Evolutionary conservation across 257 asterid genomes (phyloP).

Genomic region (Linaria vulgaris): DNA sequence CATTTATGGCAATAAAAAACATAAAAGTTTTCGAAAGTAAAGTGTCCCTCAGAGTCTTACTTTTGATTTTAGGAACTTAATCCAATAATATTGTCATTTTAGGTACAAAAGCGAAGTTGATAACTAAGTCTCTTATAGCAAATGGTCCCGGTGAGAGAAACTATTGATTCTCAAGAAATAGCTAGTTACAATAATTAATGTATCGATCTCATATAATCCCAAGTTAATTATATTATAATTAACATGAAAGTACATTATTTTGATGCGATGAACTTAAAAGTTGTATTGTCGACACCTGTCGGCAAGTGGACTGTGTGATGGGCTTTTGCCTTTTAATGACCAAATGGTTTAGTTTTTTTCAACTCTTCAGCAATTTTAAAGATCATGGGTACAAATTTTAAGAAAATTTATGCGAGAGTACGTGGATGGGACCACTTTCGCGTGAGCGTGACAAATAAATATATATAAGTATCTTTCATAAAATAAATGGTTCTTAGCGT

Average conservation of each 20-base stretch:
- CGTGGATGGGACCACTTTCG: constrained; percentile 16
- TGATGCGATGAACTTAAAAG: constrained; percentile 10
- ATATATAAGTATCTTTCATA: no score
- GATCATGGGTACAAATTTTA: constrained; percentile 12
- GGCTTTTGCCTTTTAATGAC: background rate
- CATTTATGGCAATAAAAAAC: no score
- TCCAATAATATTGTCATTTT: no score
- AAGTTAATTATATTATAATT: background rate
- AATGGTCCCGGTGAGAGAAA: constrained; percentile 4
- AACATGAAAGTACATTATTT: constrained; percentile 5
- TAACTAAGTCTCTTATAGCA: background rate
- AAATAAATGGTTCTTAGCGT: no score
- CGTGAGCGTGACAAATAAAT: constrained; percentile 1
- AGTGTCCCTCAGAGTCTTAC: no score
- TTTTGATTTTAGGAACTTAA: no score
- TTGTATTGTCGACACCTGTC: constrained; percentile 16
- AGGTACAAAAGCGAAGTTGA: no score
- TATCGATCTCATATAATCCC: background rate
- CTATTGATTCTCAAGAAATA: background rate
- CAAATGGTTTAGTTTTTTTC: background rate
- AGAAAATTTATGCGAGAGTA: background rate
- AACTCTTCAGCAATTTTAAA: background rate
- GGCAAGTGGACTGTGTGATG: constrained; percentile 15
- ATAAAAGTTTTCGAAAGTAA: no score
- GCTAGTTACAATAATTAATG: background rate